Evolutionary conservation across 2,329 filamentous ascomycete genomes (phyloP), one percentile per base, ranked within the genome.

Genomic region (Penicillium hordei): DNA sequence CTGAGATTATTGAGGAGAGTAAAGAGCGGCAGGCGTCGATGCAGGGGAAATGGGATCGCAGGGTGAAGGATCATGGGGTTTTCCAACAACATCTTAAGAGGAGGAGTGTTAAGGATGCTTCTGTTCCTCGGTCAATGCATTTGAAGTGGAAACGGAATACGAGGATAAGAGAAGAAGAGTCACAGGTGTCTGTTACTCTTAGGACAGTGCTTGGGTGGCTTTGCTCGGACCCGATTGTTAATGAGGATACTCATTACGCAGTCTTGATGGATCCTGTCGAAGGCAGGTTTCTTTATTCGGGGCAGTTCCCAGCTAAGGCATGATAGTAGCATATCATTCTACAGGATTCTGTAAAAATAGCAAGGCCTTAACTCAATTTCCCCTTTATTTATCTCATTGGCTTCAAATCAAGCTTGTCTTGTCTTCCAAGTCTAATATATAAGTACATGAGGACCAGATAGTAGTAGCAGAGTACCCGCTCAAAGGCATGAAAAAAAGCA

Each of bases 231-330:
- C 84, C 84, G 0, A 81, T 82, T 4, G 78, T 78, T 17, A 87
- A 86, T 64, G 81, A 84, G 55, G 76, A 74, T 36, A 86, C 83
- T 2, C 84, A 88, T 70, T 87, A 82, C 69, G 78, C 79, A 4
- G 78, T 79, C 21, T 71, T 87, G 29, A 80, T 88, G 79, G 84
- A 87, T 70, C 81, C 84, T 4, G 67, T 59, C 6, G 68, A 67
- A 15, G 83, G 83, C 0, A 70, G 72, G 13, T 71, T 86, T 23
- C 67, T 72, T 15, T 85, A 81, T 78, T 63, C 79, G n/a, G 64
- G 62, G 13, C 65, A 67, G 27, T 78, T 55, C 15, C 45, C 52
- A 23, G 38, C 21, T 21, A 17, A 17, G 7, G 13, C 5, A 17
- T 17, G 13, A 23, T 46, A n/a, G 1, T 9, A 27, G 4, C 23